Conservation (phyloP, 305 asterid genomes). For the Caryopteris hybrid region DNA sequence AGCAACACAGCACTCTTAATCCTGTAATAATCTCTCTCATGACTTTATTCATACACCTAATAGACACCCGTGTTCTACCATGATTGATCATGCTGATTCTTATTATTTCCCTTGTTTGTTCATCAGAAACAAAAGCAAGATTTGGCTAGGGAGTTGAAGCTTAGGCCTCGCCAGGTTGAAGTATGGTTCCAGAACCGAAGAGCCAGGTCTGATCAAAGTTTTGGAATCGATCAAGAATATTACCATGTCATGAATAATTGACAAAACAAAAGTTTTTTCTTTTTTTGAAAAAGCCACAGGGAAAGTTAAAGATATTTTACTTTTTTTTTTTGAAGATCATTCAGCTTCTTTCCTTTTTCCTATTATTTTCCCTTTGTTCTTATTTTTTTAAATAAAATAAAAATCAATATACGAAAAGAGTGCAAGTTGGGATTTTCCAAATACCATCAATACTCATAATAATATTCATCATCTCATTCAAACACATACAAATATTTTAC, state of each 20-base stretch:
- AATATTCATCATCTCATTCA: too few relatives aligned
- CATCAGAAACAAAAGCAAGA: slow-evolving; percentile 91
- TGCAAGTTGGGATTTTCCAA: too few relatives aligned
- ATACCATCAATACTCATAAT: too few relatives aligned
- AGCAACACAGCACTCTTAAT: slow-evolving; percentile 83
- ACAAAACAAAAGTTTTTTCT: too few relatives aligned
- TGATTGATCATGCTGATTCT: background rate
- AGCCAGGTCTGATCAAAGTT: slow-evolving; percentile 54
- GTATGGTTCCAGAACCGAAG: slow-evolving; percentile 97
- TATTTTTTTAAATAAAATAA: too few relatives aligned
- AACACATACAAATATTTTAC: too few relatives aligned
- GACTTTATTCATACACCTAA: background rate
- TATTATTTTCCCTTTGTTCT: background rate
- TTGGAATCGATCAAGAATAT: too few relatives aligned
- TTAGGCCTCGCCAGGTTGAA: slow-evolving; percentile 92
- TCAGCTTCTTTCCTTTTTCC: background rate
- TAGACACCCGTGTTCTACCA: too few relatives aligned
- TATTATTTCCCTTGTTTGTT: background rate
- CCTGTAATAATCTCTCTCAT: slow-evolving; percentile 41
- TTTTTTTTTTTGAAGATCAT: slow-evolving; percentile 5
- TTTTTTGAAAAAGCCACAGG: background rate
- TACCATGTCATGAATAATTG: too few relatives aligned
- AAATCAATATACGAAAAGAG: too few relatives aligned
- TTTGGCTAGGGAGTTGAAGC: slow-evolving; percentile 70
- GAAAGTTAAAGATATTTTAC: background rate